phyloP scores from a whole-genome alignment of 306 rosid genomes.

The Trichosanthes truncata region DNA sequence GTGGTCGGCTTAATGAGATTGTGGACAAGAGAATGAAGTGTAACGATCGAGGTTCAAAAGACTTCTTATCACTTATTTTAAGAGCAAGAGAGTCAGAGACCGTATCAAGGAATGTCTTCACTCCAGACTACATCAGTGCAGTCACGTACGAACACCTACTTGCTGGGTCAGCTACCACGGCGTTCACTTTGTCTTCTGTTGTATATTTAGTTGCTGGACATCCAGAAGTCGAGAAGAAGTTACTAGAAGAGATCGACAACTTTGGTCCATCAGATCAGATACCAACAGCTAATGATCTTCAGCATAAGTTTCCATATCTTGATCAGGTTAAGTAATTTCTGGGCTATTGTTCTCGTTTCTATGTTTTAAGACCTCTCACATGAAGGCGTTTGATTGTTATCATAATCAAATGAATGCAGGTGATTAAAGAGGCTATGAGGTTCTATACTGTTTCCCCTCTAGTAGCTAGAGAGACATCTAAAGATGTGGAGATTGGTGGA shows the following conservation, averaged over 20 bases:
- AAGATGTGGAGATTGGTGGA: constrained; percentile 74
- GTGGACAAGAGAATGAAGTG: constrained; percentile 53
- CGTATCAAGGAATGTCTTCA: constrained; percentile 40
- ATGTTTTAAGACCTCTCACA: neutral
- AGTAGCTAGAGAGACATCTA: constrained; percentile 86
- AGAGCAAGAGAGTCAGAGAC: constrained; percentile 61
- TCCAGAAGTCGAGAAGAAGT: constrained; percentile 57
- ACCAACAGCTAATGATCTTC: constrained; percentile 68
- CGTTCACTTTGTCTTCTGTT: constrained; percentile 66
- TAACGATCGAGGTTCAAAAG: constrained; percentile 40
- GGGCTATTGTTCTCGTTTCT: neutral
- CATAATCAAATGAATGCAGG: constrained; percentile 33
- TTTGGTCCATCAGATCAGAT: constrained; percentile 40
- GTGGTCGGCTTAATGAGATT: constrained; percentile 59
- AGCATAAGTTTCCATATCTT: constrained; percentile 63
- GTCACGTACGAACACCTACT: constrained; percentile 82
- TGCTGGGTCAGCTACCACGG: constrained; percentile 83
- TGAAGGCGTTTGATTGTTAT: neutral
- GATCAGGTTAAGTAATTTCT: constrained; percentile 45
- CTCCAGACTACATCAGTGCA: constrained; percentile 68
- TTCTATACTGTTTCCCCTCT: constrained; percentile 69
- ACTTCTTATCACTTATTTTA: constrained; percentile 63
- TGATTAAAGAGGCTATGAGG: constrained; percentile 87
- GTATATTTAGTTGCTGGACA: constrained; percentile 81
- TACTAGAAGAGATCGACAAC: constrained; percentile 64